Evolutionary conservation across 2,329 filamentous ascomycete species (phyloP).

Genomic region (Macrophomina tecta): DNA sequence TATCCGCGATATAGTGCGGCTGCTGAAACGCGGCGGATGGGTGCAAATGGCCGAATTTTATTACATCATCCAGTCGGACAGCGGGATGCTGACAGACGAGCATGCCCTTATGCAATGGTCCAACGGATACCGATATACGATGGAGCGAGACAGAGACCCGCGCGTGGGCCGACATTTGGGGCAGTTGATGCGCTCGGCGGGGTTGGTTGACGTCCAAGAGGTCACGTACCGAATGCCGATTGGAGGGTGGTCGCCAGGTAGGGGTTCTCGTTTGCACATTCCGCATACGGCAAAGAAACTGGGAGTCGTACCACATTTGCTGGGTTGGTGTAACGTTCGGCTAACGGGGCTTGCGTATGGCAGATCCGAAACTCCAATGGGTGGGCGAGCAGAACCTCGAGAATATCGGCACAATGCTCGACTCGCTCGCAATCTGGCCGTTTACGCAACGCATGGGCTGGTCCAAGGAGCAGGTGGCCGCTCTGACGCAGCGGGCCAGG

Average conservation of each 20-base stretch:
- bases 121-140: constrained; percentile 41
- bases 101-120: constrained; percentile 47
- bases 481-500: constrained; percentile 39
- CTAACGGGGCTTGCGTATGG: background rate
- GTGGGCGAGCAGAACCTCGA: constrained; percentile 40
- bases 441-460: constrained; percentile 42
- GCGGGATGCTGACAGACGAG: constrained; percentile 71
- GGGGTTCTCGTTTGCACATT: constrained; percentile 12
- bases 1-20: constrained; percentile 73
- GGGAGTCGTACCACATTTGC: background rate
- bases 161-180: constrained; percentile 41
- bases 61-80: constrained; percentile 84
- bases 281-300: background rate
- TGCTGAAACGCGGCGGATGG: constrained; percentile 80
- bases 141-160: constrained; percentile 43
- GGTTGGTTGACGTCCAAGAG: constrained; percentile 40
- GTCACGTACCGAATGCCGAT: constrained; percentile 43
- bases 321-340: constrained; percentile 14
- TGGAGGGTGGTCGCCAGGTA: constrained; percentile 46
- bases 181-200: constrained; percentile 39
- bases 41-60: constrained; percentile 89
- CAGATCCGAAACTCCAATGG: constrained; percentile 39
- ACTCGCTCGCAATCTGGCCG: constrained; percentile 46
- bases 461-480: constrained; percentile 39
- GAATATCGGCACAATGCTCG: constrained; percentile 43